phyloP scores from a whole-genome alignment of 345 rosid genomes.

The Sisymbrium irio region DNA sequence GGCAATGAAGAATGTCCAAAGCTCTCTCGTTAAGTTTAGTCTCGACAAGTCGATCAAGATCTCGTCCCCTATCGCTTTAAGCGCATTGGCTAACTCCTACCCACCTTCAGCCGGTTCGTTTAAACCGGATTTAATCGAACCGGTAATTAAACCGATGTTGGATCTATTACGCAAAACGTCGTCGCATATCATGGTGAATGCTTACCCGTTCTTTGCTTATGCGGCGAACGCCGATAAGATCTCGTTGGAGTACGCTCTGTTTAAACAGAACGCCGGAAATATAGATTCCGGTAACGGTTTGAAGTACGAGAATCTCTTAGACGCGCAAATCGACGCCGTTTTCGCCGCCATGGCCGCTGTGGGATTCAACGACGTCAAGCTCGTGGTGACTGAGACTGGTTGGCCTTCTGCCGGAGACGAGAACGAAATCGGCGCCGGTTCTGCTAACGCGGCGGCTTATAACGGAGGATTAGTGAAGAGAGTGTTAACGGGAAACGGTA shows the following conservation, averaged over 20 bases:
- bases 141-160: conserved; percentile 82
- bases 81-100: conserved; percentile 60
- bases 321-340: conserved; percentile 91
- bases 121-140: conserved; percentile 51
- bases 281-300: conserved; percentile 81
- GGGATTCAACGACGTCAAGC: conserved; percentile 52
- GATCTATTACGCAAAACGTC: conserved; percentile 54
- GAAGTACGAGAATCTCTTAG: conserved; percentile 65
- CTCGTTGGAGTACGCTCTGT: conserved; percentile 72
- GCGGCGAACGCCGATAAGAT: conserved; percentile 55
- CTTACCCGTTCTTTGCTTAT: conserved; percentile 89
- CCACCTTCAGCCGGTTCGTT: conserved; percentile 87
- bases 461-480: conserved; percentile 74
- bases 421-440: conserved; percentile 67
- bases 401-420: conserved; percentile 95
- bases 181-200: conserved; percentile 78
- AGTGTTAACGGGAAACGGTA: conserved; percentile 65
- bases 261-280: conserved; percentile 57
- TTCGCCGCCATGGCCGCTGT: conserved; percentile 77
- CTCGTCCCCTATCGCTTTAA: conserved; percentile 78
- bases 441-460: conserved; percentile 73
- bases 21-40: conserved; percentile 52
- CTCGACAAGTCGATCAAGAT: conserved; percentile 54
- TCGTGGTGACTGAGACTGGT: conserved; percentile 84
- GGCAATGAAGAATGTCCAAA: conserved; percentile 73